Conservation (phyloP, 225 moss, liverwort and hornwort species). For the Pleurozium schreberi region DNA sequence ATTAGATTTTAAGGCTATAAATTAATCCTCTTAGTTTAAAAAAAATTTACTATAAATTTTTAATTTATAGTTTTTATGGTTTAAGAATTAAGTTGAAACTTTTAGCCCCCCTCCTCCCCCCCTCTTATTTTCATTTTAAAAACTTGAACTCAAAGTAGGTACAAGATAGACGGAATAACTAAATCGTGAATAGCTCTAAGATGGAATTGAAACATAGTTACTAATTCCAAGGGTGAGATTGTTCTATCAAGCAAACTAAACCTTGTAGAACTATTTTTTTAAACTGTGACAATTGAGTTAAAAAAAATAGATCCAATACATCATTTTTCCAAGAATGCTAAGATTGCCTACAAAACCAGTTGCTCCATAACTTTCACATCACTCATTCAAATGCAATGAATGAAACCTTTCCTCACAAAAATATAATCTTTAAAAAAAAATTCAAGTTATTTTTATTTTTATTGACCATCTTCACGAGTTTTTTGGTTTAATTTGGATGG, state of each 20-base stretch:
- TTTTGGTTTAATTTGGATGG: not conserved
- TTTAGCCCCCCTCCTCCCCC: too few species aligned
- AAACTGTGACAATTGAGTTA: not conserved
- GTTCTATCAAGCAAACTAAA: not conserved
- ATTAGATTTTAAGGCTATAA: too few species aligned
- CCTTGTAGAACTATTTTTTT: not conserved
- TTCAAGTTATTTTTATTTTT: not conserved
- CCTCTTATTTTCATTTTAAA: not conserved
- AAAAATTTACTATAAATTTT: not conserved
- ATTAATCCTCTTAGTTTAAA: too few species aligned
- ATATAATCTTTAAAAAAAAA: not conserved
- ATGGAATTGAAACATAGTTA: not conserved
- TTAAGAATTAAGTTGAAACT: not conserved
- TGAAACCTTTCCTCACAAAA: rapidly evolving
- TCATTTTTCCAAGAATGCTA: not conserved
- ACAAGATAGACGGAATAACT: not conserved
- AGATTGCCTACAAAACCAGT: not conserved
- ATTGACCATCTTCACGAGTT: rapidly evolving
- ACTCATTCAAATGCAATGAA: not conserved
- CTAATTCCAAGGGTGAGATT: not conserved
- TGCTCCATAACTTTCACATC: not conserved
- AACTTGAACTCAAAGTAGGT: not conserved
- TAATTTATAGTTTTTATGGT: not conserved
- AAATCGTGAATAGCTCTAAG: not conserved
- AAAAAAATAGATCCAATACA: not conserved